phyloP scores from a whole-genome alignment of 2,329 filamentous ascomycete species.

The Sclerotinia sclerotiorum region DNA sequence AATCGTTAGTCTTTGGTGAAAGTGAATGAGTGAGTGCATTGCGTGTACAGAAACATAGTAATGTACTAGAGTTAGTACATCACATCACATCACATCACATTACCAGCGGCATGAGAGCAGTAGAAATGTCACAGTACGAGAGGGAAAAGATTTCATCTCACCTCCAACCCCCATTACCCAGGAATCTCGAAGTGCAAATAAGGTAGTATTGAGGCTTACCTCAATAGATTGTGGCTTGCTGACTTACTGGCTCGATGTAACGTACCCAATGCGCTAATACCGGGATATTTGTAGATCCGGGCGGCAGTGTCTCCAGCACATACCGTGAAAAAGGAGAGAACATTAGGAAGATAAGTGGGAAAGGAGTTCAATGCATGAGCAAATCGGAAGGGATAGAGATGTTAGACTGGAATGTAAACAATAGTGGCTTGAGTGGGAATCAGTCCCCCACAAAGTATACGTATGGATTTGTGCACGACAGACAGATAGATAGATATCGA shows the following conservation, averaged over 20 bases:
- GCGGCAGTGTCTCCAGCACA: slow-evolving; percentile 13
- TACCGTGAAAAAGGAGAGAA: slow-evolving; percentile 1
- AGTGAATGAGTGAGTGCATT: slow-evolving; percentile 12
- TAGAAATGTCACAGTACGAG: not conserved
- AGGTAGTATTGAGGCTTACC: slow-evolving; percentile 1
- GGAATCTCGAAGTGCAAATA: slow-evolving; percentile 11
- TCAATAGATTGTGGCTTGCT: slow-evolving; percentile 12
- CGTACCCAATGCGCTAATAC: not conserved
- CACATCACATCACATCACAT: slow-evolving; percentile 7
- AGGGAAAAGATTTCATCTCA: not conserved
- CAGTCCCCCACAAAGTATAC: not conserved
- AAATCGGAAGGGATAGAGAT: not conserved
- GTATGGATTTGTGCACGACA: slow-evolving; percentile 2
- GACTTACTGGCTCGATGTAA: not conserved
- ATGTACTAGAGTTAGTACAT: not conserved
- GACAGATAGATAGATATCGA: not conserved
- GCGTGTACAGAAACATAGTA: not conserved
- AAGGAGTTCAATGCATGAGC: not conserved
- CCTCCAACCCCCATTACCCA: not conserved
- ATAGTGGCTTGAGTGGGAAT: slow-evolving; percentile 2
- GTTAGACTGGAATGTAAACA: not conserved
- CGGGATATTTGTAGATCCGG: slow-evolving; percentile 18
- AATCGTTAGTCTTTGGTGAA: not conserved
- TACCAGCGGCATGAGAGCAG: not conserved
- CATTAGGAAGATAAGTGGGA: not conserved